Conservation (phyloP, 1,139 yeast species). For the Pichia sp. region DNA sequence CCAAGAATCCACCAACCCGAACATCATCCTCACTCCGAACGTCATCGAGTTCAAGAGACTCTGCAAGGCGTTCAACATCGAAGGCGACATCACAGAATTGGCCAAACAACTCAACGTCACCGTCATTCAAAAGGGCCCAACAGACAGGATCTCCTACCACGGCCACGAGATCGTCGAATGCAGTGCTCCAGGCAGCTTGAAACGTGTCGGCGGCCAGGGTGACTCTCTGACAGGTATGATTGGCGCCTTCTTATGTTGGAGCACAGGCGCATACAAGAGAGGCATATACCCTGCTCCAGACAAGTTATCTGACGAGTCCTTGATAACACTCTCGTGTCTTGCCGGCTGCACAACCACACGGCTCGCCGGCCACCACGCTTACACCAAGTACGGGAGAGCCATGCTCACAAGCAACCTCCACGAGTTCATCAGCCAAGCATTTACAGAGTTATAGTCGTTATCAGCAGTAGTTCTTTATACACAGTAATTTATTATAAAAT, state of each 20-base stretch:
- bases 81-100: constrained; percentile 31
- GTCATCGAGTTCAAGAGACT: constrained; percentile 79
- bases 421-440: constrained; percentile 59
- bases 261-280: constrained; percentile 54
- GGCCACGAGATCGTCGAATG: constrained; percentile 42
- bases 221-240: constrained; percentile 74
- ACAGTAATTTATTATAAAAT: too few species aligned
- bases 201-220: constrained; percentile 89
- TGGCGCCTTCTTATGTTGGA: constrained; percentile 67
- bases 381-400: constrained; percentile 61
- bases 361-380: constrained; percentile 65
- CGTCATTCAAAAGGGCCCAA: constrained; percentile 68
- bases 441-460: background rate
- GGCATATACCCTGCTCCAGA: constrained; percentile 39
- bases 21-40: constrained; percentile 84
- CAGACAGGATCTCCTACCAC: constrained; percentile 57
- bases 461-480: too few species aligned
- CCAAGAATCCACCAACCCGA: constrained; percentile 46
- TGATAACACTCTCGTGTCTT: constrained; percentile 61
- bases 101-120: constrained; percentile 58
- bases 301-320: constrained; percentile 37
- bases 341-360: constrained; percentile 75
- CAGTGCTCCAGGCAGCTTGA: constrained; percentile 57
- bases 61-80: constrained; percentile 39
- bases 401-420: constrained; percentile 87